Percentiles rank a stretch among this genome's conserved stretches.
Conservation (phyloP, 371 early-diverging fungal genomes). For the Apophysomyces variabilis region DNA sequence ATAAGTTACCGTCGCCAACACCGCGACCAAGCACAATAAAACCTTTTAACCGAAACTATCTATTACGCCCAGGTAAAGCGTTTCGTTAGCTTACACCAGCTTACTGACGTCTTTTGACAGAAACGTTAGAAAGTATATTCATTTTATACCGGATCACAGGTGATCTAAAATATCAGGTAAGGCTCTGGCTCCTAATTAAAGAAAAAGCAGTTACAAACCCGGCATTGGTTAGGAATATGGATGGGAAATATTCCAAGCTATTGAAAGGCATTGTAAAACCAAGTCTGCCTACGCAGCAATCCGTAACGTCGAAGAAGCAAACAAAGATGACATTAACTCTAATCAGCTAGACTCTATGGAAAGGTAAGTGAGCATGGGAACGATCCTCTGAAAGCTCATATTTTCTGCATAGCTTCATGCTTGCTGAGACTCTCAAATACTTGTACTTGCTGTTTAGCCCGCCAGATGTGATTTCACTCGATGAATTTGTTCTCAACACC, state of each 20-base stretch:
- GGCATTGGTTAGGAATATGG: constrained; percentile 58
- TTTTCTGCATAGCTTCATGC: constrained; percentile 64
- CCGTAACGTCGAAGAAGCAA: constrained; percentile 50
- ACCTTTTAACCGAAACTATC: constrained; percentile 16
- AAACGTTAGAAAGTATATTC: constrained; percentile 82
- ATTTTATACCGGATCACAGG: constrained; percentile 76
- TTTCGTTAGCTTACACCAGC: background rate
- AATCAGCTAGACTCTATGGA: constrained; percentile 54
- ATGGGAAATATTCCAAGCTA: constrained; percentile 71
- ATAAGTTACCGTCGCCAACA: constrained; percentile 2
- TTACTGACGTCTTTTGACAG: constrained; percentile 33
- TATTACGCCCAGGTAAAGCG: constrained; percentile 34
- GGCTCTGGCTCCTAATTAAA: background rate
- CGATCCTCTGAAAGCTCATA: background rate
- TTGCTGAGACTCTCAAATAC: constrained; percentile 91
- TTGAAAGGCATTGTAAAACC: constrained; percentile 70
- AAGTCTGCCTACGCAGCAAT: constrained; percentile 68
- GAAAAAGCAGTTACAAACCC: background rate
- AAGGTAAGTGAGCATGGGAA: constrained; percentile 26
- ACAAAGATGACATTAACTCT: constrained; percentile 34
- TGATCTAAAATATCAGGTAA: constrained; percentile 68
- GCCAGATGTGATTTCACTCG: constrained; percentile 66
- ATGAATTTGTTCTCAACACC: constrained; percentile 76
- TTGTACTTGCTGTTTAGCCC: constrained; percentile 77
- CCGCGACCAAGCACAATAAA: constrained; percentile 18